A percentile compares a stretch with the other conserved stretches of the same genome.
Evolutionary conservation across 208 protist species (phyloP).

Genomic region (Leptomonas seymouri): DNA sequence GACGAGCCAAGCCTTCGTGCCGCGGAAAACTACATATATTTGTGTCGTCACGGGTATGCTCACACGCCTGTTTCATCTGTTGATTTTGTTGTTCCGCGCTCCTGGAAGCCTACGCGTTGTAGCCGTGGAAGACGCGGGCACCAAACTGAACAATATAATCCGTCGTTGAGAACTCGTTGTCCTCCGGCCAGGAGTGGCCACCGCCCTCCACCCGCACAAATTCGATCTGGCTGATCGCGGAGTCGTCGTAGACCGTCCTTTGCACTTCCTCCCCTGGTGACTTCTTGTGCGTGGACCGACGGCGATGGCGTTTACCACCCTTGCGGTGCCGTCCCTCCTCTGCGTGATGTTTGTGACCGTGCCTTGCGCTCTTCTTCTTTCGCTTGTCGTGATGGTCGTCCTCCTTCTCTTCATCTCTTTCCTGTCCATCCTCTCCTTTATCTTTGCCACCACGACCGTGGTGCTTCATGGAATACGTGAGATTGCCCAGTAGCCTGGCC

Average conservation of each 20-base stretch:
- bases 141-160: slow-evolving; percentile 72
- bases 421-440: not conserved
- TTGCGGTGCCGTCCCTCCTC: not conserved
- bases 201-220: slow-evolving; percentile 50
- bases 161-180: slow-evolving; percentile 65
- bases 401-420: not conserved
- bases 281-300: not conserved
- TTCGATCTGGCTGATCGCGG: slow-evolving; percentile 43
- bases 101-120: slow-evolving; percentile 9
- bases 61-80: no score
- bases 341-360: not conserved
- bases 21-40: no score
- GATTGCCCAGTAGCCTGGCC: not conserved
- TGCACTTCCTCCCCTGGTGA: not conserved
- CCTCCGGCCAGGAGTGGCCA: slow-evolving; percentile 55
- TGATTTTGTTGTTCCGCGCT: no score
- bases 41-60: no score
- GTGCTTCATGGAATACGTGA: not conserved
- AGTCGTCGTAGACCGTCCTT: not conserved
- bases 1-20: no score
- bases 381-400: no score
- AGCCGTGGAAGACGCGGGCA: slow-evolving; percentile 40
- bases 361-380: not conserved
- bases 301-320: no score
- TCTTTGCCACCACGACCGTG: not conserved